Evolutionary conservation across 2,329 filamentous ascomycete species (phyloP).

Genomic region (Paraphoma sp.): DNA sequence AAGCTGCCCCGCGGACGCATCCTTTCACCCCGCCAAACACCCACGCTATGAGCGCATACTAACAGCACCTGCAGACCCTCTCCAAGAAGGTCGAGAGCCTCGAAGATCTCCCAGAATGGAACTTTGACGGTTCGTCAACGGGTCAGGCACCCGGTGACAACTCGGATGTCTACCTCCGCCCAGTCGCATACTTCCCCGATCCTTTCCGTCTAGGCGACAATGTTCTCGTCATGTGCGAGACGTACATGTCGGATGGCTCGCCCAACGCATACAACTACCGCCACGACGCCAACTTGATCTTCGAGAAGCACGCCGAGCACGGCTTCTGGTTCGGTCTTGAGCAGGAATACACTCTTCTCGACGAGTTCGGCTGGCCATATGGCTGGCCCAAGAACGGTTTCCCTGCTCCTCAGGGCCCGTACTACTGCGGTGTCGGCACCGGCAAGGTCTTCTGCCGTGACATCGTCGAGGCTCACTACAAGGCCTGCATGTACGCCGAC

Average conservation of each 20-base stretch:
- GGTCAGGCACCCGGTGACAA: conserved; percentile 92
- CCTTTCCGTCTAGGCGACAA: conserved; percentile 90
- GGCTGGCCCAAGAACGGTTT: conserved; percentile 89
- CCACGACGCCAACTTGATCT: conserved; percentile 86
- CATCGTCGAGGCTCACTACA: conserved; percentile 95
- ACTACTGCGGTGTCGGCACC: conserved; percentile 97
- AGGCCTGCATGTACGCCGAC: conserved; percentile 84
- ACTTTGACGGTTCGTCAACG: conserved; percentile 89
- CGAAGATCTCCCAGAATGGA: conserved; percentile 77
- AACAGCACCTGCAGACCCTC: conserved; percentile 62
- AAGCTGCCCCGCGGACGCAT: conserved; percentile 8
- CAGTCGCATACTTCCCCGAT: conserved; percentile 86
- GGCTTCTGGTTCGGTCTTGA: conserved; percentile 98
- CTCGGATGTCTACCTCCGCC: conserved; percentile 96
- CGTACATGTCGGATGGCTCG: conserved; percentile 90
- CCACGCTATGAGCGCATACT: conserved; percentile 19
- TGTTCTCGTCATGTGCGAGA: conserved; percentile 93
- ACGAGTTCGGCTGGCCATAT: conserved; percentile 84
- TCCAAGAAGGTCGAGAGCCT: conserved; percentile 62
- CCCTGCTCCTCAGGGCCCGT: conserved; percentile 91
- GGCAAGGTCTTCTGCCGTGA: conserved; percentile 98
- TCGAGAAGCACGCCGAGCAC: conserved; percentile 83
- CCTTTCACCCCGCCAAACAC: conserved; percentile 8
- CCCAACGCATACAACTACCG: conserved; percentile 99
- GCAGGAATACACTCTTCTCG: conserved; percentile 96